Evolutionary conservation across 2,329 filamentous ascomycete genomes (phyloP), one percentile per base, ranked within the genome.

Genomic region (Talaromyces rugulosus): DNA sequence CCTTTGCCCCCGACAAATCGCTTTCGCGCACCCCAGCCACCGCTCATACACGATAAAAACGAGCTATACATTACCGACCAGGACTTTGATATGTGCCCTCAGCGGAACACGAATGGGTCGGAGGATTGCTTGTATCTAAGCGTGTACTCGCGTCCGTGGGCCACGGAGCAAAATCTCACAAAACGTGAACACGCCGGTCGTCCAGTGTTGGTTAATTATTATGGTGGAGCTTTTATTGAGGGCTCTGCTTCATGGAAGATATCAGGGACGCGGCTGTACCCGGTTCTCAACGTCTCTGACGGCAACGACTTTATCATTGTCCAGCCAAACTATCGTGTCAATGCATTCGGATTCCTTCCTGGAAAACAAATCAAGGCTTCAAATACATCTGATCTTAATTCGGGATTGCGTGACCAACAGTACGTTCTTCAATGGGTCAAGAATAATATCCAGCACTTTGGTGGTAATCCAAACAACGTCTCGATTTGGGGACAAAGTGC

Each of bases 201-300:
- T 2, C 89, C 89, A 0, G 89, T 92, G 1, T 88, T 83, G 69
- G 80, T 85, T 64, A 84, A 79, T 65, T 81, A 85, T 44, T 82
- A 88, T 63, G 86, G 86, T 3, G 86, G 86, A 3, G 86, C 86
- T 0, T 88, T 87, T 71, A 85, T 83, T 61, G 69, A 78, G 1
- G 82, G 87, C 63, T 84, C 87, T 62, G 85, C 83, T 61, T 69
- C 82, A 1, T 83, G 87, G 63, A 80, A 83, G 66, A 84, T 58
- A 9, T 4, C 28, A n/a, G 55, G 33, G 30, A 8, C 23, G 12
- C 50, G 27, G 18, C 18, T 50, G 11, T 58, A 90, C 33, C 56
- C 56, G 4, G 27, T 58, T 18, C 40, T 58, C 23, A 58, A 58
- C 7, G 42, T 47, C 18, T 56, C 56, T 7, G 56, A 58, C 5